Base-by-base conservation (phyloP, 495 filamentous ascomycete species). In the Penicillium simplicissimum region DNA sequence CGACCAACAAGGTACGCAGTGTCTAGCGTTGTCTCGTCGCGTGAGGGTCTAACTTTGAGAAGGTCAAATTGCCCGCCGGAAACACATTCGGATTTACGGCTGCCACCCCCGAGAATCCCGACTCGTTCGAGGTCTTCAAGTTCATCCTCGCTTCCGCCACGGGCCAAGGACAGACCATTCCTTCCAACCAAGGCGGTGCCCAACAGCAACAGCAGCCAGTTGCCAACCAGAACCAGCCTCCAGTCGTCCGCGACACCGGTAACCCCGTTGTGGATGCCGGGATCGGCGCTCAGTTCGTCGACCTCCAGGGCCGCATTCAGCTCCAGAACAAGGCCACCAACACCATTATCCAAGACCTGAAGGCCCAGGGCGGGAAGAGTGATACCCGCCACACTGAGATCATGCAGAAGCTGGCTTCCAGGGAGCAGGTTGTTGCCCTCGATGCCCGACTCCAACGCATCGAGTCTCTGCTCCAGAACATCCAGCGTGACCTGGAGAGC, bases 91-190 rank as follows among this genome's bases (percentile, higher is more conserved):
- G 95, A 69, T 77, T 98, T 62, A 89, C 90, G 2, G 95, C 94
- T 35, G 90, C 89, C 4, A 92, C 91, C 8, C 91, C 92, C 31
- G 93, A 97, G 60, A 93, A 85, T 64, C 91, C 95, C 0, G 95
- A 98, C 73, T 96, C 92, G 31, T 96, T 96, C 71, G 95, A 98
- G 75, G 73, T 95, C 61, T 94, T 92, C 81, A 96, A 94, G 66
- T 85, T 98, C 67, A 77, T 90, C 38, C 81, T 93, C 37, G 82
- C 86, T 69, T 85, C 76, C 36, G 66, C 71, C 53, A 62, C 56
- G 54, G 74, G 54, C 72, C 75, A 64, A 69, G 76, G 48, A 71
- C 71, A 63, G 66, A 76, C 58, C 72, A 69, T 36, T 60, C 75
- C 25, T 67, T 71, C 63, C 61, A 65, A 58, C 66, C 71, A 58